Evolutionary conservation across 768 basidiomycete species (phyloP).

Genomic region (Tremella yokohamensis): DNA sequence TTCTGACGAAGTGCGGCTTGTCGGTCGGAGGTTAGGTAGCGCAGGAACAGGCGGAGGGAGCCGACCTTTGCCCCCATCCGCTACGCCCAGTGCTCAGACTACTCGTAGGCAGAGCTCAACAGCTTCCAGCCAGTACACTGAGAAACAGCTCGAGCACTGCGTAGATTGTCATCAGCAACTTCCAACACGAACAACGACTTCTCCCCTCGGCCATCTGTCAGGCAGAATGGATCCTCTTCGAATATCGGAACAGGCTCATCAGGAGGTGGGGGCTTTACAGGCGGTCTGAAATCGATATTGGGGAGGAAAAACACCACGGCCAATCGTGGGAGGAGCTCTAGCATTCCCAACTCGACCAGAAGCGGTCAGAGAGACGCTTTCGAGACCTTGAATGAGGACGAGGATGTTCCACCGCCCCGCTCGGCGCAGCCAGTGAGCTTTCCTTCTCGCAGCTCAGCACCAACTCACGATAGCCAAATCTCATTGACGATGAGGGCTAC

Average conservation of each 20-base stretch:
- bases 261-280: constrained; percentile 21
- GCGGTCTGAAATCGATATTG: constrained; percentile 38
- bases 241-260: constrained; percentile 12
- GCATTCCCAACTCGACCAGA: constrained; percentile 36
- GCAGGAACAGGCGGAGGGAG: constrained; percentile 14
- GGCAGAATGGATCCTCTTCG: constrained; percentile 34
- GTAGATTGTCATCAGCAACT: constrained; percentile 27
- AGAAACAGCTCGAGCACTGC: constrained; percentile 16
- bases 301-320: constrained; percentile 32
- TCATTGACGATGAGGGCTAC: constrained; percentile 53
- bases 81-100: constrained; percentile 13
- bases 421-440: background rate
- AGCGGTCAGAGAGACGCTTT: constrained; percentile 28
- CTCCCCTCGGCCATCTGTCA: constrained; percentile 27
- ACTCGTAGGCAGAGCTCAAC: constrained; percentile 27
- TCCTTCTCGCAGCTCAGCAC: background rate
- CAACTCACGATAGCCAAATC: constrained; percentile 11
- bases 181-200: constrained; percentile 27
- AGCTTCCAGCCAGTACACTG: background rate
- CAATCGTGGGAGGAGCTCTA: constrained; percentile 30
- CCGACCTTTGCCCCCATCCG: constrained; percentile 7
- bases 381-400: constrained; percentile 32
- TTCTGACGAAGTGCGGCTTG: constrained; percentile 41
- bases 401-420: background rate
- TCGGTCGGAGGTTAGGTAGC: constrained; percentile 34